Evolutionary conservation across 495 filamentous ascomycete genomes (phyloP), one percentile per base, ranked within the genome.

Genomic region (Xylaria longipes): DNA sequence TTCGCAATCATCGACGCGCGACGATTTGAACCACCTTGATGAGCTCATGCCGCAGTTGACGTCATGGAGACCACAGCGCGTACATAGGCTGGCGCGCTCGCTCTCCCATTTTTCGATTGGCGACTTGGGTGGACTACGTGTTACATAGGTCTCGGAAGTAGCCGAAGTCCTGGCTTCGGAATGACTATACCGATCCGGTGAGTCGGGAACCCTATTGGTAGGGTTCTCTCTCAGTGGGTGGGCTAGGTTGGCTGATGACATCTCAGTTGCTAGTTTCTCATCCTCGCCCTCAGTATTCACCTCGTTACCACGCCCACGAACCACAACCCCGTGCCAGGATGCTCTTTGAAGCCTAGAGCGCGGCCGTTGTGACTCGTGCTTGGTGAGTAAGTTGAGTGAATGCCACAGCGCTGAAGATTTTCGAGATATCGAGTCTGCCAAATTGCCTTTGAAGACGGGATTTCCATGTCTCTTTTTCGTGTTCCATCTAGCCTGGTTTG

Each of bases 81-180:
- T 33, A 33, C 14, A 52, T 7, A 66, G 11, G 20, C 29, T 52
- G 1, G 63, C 45, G 43, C 37, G 61, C 22, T 64, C 61, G 22
- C 15, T 31, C 61, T 64, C 41, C 61, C 22, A 45, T 31, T n/a
- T 64, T 35, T 52, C 45, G 27, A 35, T 37, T 35, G 67, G 7
- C n/a, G 65, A 25, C n/a, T 27, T 37, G 15, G 11, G 15, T 0
- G 67, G 63, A 64, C 52, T 74, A n/a, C 39, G 52, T 7, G n/a
- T 67, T 9, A 78, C 84, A 79, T 72, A 86, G 84, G 84, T 89
- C 81, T 78, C 86, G 76, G 72, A 84, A 78, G 70, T 86, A 82
- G 57, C 87, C 79, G 62, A 83, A 80, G 77, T 81, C 62, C 69
- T 61, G 31, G 74, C 50, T 57, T 73, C 73, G 1, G 79, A 78